Conservation (phyloP, 2,329 filamentous ascomycete genomes). For the Xylariaceae sp. region DNA sequence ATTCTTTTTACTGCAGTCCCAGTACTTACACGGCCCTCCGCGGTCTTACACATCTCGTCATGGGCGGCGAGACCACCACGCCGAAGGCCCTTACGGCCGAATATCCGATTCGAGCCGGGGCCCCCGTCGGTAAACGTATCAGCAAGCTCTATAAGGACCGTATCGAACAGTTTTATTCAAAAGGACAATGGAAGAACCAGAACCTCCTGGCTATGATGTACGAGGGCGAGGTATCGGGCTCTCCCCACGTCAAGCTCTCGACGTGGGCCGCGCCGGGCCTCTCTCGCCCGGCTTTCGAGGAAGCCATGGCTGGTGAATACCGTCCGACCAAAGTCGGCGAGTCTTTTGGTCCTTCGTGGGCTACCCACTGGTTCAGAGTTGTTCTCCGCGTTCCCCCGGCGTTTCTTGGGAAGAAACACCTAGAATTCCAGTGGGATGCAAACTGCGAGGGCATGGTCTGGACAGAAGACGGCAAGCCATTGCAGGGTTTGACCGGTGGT, state of each 20-base stretch:
- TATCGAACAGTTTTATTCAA: conserved; percentile 72
- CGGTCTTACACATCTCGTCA: conserved; percentile 31
- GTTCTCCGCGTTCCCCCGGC: conserved; percentile 69
- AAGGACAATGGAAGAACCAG: conserved; percentile 70
- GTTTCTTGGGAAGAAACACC: conserved; percentile 66
- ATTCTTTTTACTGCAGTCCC: conserved; percentile 11
- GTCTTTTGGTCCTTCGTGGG: conserved; percentile 89
- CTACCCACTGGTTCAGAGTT: conserved; percentile 95
- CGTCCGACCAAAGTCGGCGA: conserved; percentile 67
- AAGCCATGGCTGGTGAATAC: conserved; percentile 73
- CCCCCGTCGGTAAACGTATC: conserved; percentile 71
- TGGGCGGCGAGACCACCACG: conserved; percentile 47
- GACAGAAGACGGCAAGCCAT: conserved; percentile 80
- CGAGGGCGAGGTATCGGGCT: conserved; percentile 61
- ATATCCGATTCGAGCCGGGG: conserved; percentile 48
- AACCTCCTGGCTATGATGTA: conserved; percentile 72
- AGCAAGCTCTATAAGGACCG: conserved; percentile 79
- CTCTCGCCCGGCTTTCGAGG: conserved; percentile 76
- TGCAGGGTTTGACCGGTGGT: conserved; percentile 87
- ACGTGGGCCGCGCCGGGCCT: conserved; percentile 80
- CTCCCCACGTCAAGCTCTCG: conserved; percentile 74
- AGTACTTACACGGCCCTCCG: conserved; percentile 4
- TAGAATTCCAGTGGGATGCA: conserved; percentile 97
- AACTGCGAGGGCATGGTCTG: conserved; percentile 94
- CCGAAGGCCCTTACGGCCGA: conserved; percentile 41